These are phyloP conservation scores for Rhytidiadelphus loreus DNA, from an alignment of 225 moss, liverwort and hornwort species.

Conservation along the genomic window DNA sequence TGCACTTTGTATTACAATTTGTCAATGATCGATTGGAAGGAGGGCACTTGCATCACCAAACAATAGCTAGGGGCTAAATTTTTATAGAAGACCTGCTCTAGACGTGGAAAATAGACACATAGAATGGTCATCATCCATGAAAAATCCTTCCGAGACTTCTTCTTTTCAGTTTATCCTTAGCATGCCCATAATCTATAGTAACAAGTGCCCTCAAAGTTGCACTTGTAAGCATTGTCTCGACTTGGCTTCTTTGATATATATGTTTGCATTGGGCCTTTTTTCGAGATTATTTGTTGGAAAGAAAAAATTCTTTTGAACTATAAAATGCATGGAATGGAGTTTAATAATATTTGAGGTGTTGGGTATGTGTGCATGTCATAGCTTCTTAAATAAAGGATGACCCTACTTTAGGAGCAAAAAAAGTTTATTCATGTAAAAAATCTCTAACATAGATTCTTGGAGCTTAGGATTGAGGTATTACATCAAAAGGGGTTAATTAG, in stretches of 20 bases:
- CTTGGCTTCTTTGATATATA: accelerated
- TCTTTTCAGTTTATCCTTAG: background rate
- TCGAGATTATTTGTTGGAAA: accelerated
- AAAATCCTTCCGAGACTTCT: background rate
- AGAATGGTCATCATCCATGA: no score
- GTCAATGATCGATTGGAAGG: no score
- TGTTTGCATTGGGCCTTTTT: no score
- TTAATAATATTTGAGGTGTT: no score
- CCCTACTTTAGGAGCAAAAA: accelerated
- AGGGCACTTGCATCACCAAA: accelerated
- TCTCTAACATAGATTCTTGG: background rate
- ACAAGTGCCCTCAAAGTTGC: accelerated
- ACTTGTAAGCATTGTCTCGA: background rate
- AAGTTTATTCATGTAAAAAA: background rate
- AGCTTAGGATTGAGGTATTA: accelerated
- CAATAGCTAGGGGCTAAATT: accelerated
- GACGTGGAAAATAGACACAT: accelerated
- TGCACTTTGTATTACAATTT: no score
- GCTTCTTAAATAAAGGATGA: background rate
- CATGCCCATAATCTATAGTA: no score
- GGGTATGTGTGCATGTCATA: no score
- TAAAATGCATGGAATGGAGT: no score
- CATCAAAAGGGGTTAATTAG: accelerated
- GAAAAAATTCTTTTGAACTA: background rate
- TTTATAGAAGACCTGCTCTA: no score